phyloP scores from a whole-genome alignment of 176 grass and related monocot genomes.

The Chrysopogon serrulatus region DNA sequence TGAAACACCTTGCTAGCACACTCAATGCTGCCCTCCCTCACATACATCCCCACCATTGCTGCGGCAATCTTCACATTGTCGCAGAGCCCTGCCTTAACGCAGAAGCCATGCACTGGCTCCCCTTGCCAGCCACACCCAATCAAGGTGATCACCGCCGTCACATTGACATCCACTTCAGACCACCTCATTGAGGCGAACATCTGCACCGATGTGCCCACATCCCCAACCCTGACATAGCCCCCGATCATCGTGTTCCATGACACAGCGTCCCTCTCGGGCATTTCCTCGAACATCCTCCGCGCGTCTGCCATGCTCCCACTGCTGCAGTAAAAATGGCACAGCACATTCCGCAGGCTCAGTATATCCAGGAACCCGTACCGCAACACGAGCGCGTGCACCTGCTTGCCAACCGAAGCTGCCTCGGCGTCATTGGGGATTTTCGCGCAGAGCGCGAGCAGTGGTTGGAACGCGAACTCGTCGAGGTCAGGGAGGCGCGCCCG shows the following conservation, averaged over 20 bases:
- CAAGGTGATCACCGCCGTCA: conserved; percentile 2
- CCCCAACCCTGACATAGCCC: conserved; percentile 20
- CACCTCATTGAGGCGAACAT: conserved; percentile 32
- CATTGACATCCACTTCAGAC: conserved; percentile 1
- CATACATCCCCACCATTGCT: conserved; percentile 45
- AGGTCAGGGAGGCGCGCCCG: conserved; percentile 24
- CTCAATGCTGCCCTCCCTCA: not conserved
- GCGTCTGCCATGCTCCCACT: not conserved
- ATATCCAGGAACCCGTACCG: conserved; percentile 35
- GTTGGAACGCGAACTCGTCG: conserved; percentile 57
- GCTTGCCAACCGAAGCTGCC: conserved; percentile 17
- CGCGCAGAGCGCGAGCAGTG: conserved; percentile 47
- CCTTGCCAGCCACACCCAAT: conserved; percentile 8
- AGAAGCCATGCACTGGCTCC: conserved; percentile 39
- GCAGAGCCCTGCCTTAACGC: conserved; percentile 31
- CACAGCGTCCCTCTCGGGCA: conserved; percentile 21
- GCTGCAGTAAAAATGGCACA: conserved; percentile 52
- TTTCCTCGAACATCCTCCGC: conserved; percentile 44
- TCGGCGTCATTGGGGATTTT: not conserved
- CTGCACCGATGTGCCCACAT: not conserved
- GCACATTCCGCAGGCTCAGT: conserved; percentile 38
- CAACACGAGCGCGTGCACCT: conserved; percentile 40
- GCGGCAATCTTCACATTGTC: conserved; percentile 37
- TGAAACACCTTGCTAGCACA: conserved; percentile 42
- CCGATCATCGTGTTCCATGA: conserved; percentile 58